Evolutionary conservation across 1,284 basidiomycete genomes (phyloP), one percentile per base, ranked within the genome.

Genomic region (Rhodotorula sp.): DNA sequence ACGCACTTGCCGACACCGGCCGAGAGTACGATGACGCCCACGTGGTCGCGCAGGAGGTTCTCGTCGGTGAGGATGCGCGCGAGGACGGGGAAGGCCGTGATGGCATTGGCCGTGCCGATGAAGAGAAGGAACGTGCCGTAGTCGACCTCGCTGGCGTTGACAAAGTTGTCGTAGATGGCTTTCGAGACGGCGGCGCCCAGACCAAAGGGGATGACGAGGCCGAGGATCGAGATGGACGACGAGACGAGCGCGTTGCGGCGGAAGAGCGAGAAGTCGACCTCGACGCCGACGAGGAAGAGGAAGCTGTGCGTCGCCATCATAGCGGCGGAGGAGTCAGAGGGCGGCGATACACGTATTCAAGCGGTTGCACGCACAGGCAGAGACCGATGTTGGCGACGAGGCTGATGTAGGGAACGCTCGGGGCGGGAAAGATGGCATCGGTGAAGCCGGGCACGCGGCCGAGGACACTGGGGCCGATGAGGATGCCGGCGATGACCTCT

Each of bases 121-220:
- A 97, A 98, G 55, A 99, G 88, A 85, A 98, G 88, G 81, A 98
- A 98, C 80, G 97, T 87, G 2, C 91, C 89, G 80, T 91, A 88
- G 56, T 88, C 83, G 68, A 90, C 87, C 57, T 81, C 83, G 42
- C 78, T 69, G 0, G 81, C 78, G 75, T 89, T 85, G 78, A 96
- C 89, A 81, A 95, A 96, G 19, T 86, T 80, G 65, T 89, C 83
- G 83, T 96, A 98, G 48, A 98, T 80, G 1, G 91, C 89, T 4
- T 89, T 86, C 0, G 93, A 87, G 19, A 97, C 85, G 0, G 87
- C 93, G 0, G 91, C 89, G 9, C 96, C 96, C 13, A 97, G 81
- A 0, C 87, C 92, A 79, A 96, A 93, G 0, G 93, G 93, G 4
- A 95, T 73, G 23, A 88, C 70, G 80, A 95, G 87, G 42, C 93